Conservation (phyloP, 2,329 filamentous ascomycete genomes). For the Trichoderma pleuroti region DNA sequence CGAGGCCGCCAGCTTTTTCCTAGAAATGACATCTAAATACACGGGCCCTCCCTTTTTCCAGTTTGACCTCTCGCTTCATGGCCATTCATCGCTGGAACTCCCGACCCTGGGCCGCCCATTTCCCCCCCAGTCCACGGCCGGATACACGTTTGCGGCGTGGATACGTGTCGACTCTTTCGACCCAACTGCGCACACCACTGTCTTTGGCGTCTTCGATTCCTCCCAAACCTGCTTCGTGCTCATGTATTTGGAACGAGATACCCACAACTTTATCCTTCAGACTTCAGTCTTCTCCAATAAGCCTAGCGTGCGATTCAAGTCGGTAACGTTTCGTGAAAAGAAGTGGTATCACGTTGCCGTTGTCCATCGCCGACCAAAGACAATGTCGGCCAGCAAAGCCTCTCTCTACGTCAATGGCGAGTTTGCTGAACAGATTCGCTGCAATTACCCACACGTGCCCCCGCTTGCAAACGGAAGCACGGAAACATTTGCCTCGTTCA, state of each 20-base stretch:
- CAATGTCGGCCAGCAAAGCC: constrained; percentile 73
- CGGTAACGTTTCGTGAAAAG: constrained; percentile 68
- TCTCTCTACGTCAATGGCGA: constrained; percentile 90
- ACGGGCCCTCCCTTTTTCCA: constrained; percentile 82
- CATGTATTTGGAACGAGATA: constrained; percentile 90
- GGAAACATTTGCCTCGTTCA: constrained; percentile 68
- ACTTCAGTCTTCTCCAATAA: constrained; percentile 83
- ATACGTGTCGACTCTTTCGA: constrained; percentile 86
- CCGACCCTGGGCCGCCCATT: constrained; percentile 81
- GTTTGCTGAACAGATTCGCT: constrained; percentile 87
- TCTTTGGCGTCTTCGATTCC: constrained; percentile 92
- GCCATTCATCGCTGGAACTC: constrained; percentile 86
- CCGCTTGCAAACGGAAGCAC: constrained; percentile 59
- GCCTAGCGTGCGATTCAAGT: constrained; percentile 92
- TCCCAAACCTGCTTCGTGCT: constrained; percentile 92
- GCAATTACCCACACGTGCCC: constrained; percentile 78
- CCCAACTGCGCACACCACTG: constrained; percentile 77
- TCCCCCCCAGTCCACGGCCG: constrained; percentile 72
- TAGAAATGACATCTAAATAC: constrained; percentile 70
- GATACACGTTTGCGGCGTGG: constrained; percentile 91
- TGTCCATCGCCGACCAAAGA: constrained; percentile 75
- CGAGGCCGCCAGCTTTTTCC: constrained; percentile 62
- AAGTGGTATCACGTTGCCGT: constrained; percentile 93
- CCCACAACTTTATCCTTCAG: constrained; percentile 89
- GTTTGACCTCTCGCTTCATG: constrained; percentile 85